These are phyloP conservation scores for Erythrophleum ivorense DNA, from an alignment of 331 rosid species.

Conservation along the genomic window DNA sequence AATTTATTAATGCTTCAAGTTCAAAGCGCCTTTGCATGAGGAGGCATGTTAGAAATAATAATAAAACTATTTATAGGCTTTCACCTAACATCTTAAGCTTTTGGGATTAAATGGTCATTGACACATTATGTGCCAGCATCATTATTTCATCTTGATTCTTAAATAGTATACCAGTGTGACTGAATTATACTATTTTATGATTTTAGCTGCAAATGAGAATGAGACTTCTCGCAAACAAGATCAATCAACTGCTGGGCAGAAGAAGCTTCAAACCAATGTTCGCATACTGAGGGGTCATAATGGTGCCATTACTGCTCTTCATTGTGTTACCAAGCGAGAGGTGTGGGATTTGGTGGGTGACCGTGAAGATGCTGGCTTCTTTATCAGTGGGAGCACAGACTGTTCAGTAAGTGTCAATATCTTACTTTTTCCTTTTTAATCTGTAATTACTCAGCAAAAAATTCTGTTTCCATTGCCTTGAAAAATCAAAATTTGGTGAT, in stretches of 20 bases:
- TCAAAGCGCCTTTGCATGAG: not conserved
- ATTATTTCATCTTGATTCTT: slow-evolving; percentile 30
- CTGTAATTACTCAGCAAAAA: slow-evolving; percentile 28
- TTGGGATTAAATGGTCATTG: not conserved
- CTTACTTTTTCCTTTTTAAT: slow-evolving; percentile 15
- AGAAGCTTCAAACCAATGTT: slow-evolving; percentile 91
- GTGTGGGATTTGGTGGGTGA: slow-evolving; percentile 99
- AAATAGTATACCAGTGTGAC: slow-evolving; percentile 28
- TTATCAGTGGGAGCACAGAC: slow-evolving; percentile 97
- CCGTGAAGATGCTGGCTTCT: slow-evolving; percentile 99
- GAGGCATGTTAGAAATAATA: not conserved
- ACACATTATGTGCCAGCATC: not conserved
- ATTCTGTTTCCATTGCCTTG: slow-evolving; percentile 30
- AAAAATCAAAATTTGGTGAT: slow-evolving; percentile 27
- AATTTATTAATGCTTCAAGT: not conserved
- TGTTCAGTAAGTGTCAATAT: slow-evolving; percentile 68
- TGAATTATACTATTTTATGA: slow-evolving; percentile 24
- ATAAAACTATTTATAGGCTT: not conserved
- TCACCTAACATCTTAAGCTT: not conserved
- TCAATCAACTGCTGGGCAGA: slow-evolving; percentile 69
- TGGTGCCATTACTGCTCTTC: slow-evolving; percentile 93
- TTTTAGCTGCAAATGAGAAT: slow-evolving; percentile 69
- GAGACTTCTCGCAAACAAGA: slow-evolving; percentile 82
- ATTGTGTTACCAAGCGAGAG: slow-evolving; percentile 96
- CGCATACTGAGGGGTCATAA: slow-evolving; percentile 95